phyloP scores from a whole-genome alignment of 2,329 filamentous ascomycete species.

The Aureobasidium zeae region DNA sequence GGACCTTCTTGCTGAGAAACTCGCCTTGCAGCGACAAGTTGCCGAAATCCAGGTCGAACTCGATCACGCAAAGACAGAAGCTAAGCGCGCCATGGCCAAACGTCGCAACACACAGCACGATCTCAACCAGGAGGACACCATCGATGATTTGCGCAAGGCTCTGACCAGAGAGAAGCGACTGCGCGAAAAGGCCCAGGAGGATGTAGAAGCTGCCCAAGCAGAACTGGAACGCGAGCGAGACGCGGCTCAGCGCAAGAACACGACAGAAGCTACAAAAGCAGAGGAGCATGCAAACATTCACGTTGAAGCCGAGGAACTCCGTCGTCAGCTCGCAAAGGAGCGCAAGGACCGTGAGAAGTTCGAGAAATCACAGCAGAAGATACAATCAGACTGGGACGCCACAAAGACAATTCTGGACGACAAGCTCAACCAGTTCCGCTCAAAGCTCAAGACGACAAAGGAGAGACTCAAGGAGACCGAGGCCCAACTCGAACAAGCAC shows the following conservation, averaged over 20 bases:
- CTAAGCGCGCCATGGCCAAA: conserved; percentile 48
- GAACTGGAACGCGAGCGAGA: conserved; percentile 29
- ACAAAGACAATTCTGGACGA: conserved; percentile 59
- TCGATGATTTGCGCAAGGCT: conserved; percentile 39
- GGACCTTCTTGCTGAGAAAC: conserved; percentile 64
- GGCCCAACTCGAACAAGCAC: conserved; percentile 37
- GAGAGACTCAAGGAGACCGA: conserved; percentile 62
- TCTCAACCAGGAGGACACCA: conserved; percentile 33
- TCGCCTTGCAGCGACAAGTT: conserved; percentile 68
- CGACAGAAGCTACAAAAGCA: conserved; percentile 33
- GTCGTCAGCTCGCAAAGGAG: conserved; percentile 43
- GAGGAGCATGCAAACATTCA: conserved; percentile 34
- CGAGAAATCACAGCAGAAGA: conserved; percentile 47
- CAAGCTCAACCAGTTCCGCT: conserved; percentile 59
- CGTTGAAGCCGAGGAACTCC: conserved; percentile 38
- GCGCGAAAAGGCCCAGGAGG: conserved; percentile 34
- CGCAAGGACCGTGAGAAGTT: conserved; percentile 43
- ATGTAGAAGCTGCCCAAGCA: conserved; percentile 25
- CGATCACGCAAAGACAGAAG: conserved; percentile 67
- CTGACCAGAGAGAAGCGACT: conserved; percentile 38
- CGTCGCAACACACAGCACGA: conserved; percentile 42
- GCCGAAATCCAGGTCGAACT: conserved; percentile 70
- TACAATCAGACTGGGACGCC: conserved; percentile 51
- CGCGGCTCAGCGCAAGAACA: conserved; percentile 22
- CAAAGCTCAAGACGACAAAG: conserved; percentile 60